A percentile compares a stretch with the other conserved stretches of the same genome.
These are phyloP conservation scores for Aspergillus phoenicis DNA, from an alignment of 2,329 filamentous ascomycete genomes.

Conservation along the genomic window DNA sequence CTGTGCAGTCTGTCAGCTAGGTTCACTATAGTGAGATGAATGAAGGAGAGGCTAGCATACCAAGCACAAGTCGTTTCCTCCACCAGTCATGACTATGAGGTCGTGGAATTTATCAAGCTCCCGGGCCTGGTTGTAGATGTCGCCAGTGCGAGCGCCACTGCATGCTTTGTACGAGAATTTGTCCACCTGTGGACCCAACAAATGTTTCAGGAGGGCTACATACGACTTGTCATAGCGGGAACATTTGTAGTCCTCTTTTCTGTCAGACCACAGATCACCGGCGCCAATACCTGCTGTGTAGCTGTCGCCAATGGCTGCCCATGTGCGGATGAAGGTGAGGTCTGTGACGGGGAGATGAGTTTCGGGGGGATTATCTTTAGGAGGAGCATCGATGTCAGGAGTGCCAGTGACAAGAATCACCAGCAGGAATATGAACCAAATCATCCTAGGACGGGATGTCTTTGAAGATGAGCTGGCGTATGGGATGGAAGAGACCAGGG, in stretches of 20 bases:
- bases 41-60: slow-evolving; percentile 14
- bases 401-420: background rate
- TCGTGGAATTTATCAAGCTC: slow-evolving; percentile 35
- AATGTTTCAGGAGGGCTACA: background rate
- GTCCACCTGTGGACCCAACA: background rate
- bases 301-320: slow-evolving; percentile 43
- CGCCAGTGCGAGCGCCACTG: slow-evolving; percentile 4
- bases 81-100: slow-evolving; percentile 41
- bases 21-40: background rate
- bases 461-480: too few species aligned
- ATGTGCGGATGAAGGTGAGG: slow-evolving; percentile 33
- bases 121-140: slow-evolving; percentile 18
- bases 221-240: slow-evolving; percentile 19
- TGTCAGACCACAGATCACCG: slow-evolving; percentile 22
- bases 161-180: slow-evolving; percentile 14
- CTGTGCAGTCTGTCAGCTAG: background rate
- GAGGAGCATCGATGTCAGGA: background rate
- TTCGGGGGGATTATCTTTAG: background rate
- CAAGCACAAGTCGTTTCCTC: slow-evolving; percentile 45
- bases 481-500: too few species aligned
- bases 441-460: background rate
- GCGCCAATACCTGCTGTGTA: slow-evolving; percentile 43
- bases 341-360: background rate
- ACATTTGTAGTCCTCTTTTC: slow-evolving; percentile 32
- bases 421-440: background rate